phyloP scores from a whole-genome alignment of 2,329 filamentous ascomycete genomes.

The Penicillium sp. region DNA sequence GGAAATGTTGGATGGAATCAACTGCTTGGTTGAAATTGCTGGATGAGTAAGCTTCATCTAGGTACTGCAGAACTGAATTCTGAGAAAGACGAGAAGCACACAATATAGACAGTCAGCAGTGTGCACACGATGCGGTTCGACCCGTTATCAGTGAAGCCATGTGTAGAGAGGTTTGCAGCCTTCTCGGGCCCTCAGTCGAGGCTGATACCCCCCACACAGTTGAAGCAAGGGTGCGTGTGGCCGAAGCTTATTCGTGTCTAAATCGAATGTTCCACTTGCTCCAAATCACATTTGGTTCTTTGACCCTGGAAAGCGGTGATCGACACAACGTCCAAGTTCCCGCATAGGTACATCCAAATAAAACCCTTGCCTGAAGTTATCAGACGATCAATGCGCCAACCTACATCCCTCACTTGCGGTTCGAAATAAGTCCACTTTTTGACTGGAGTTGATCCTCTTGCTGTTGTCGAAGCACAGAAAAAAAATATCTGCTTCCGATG shows the following conservation, averaged over 20 bases:
- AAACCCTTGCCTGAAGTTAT: constrained; percentile 9
- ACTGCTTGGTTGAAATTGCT: background rate
- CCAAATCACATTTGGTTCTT: constrained; percentile 1
- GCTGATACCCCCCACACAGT: background rate
- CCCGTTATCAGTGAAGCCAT: background rate
- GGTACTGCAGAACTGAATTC: background rate
- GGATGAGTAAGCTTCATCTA: background rate
- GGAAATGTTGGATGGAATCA: too few relatives aligned
- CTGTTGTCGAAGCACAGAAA: too few relatives aligned
- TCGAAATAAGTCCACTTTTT: background rate
- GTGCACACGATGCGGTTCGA: background rate
- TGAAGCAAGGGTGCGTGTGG: background rate
- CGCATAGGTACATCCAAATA: background rate
- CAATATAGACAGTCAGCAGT: background rate
- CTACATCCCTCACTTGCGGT: background rate
- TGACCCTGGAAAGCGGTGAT: background rate
- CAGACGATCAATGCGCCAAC: background rate
- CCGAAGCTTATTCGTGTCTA: background rate
- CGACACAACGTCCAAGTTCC: background rate
- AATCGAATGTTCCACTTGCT: background rate
- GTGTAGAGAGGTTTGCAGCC: background rate
- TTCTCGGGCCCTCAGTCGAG: background rate
- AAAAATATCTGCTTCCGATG: background rate
- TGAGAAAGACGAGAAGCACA: background rate
- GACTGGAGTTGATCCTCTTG: background rate